Conservation (phyloP, 306 rosid genomes). For the Ceratonia siliqua region DNA sequence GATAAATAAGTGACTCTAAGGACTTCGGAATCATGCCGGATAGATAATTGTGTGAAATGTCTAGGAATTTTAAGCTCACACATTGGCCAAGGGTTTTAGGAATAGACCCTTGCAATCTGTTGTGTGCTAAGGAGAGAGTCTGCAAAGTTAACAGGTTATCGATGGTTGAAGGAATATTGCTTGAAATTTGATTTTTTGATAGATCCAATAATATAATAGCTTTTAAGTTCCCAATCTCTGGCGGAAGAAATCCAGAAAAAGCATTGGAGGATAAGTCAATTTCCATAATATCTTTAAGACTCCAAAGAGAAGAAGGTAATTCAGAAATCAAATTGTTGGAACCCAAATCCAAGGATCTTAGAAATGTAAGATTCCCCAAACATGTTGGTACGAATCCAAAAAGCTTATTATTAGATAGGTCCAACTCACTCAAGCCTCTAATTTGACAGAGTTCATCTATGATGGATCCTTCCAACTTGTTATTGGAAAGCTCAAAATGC, state of each 20-base stretch:
- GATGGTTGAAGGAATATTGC: too few relatives aligned
- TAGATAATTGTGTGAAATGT: slow-evolving; percentile 17
- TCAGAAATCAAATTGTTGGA: slow-evolving; percentile 15
- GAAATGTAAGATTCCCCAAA: slow-evolving; percentile 14
- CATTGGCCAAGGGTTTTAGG: not conserved
- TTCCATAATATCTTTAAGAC: slow-evolving; percentile 9
- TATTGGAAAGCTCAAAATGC: not conserved
- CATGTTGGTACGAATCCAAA: slow-evolving; percentile 25
- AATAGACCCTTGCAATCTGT: too few relatives aligned
- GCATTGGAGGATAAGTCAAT: slow-evolving; percentile 28
- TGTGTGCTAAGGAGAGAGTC: too few relatives aligned
- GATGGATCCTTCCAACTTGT: slow-evolving; percentile 2
- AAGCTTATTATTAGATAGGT: slow-evolving; percentile 4
- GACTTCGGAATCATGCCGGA: too few relatives aligned
- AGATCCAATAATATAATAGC: slow-evolving; percentile 3
- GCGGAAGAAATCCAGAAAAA: slow-evolving; percentile 4
- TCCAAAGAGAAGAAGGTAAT: slow-evolving; percentile 17
- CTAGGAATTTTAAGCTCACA: slow-evolving; percentile 11
- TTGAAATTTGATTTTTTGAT: slow-evolving; percentile 26
- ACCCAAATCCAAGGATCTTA: slow-evolving; percentile 1
- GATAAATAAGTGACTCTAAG: too few relatives aligned
- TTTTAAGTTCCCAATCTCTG: not conserved
- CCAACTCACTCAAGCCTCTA: not conserved
- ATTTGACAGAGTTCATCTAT: slow-evolving; percentile 24
- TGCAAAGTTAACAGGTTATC: not conserved